Conservation (phyloP, 805 yeast genomes). For the Nakazawaea wickerhamii region DNA sequence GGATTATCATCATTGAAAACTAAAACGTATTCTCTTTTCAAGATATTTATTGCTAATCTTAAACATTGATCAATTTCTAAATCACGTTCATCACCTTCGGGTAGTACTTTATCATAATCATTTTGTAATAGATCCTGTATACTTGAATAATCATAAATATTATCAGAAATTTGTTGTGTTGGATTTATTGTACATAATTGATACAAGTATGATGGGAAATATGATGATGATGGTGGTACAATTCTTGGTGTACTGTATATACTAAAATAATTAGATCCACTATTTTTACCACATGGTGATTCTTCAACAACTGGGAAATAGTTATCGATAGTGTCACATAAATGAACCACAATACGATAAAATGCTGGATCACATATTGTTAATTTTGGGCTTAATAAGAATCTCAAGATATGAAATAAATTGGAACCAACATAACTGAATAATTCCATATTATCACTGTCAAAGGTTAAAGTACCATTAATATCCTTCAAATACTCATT, state of each 20-base stretch:
- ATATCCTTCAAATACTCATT: background rate
- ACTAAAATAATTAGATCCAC: slow-evolving; percentile 1
- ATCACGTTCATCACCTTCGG: background rate
- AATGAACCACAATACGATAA: background rate
- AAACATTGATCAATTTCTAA: background rate
- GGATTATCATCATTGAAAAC: background rate
- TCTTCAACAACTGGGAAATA: background rate
- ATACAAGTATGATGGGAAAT: slow-evolving; percentile 10
- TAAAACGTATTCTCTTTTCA: slow-evolving; percentile 10
- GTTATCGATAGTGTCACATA: background rate
- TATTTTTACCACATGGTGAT: background rate
- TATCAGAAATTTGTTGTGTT: background rate
- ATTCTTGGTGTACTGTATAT: slow-evolving; percentile 2
- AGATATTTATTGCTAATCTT: slow-evolving; percentile 3
- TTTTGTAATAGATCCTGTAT: slow-evolving; percentile 1
- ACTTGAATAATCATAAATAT: background rate
- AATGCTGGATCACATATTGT: slow-evolving; percentile 11
- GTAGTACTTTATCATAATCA: background rate
- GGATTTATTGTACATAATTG: background rate
- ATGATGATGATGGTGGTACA: background rate
- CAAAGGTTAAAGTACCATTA: background rate
- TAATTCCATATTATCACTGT: background rate
- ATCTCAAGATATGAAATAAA: slow-evolving; percentile 3
- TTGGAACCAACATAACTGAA: slow-evolving; percentile 3
- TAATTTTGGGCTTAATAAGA: slow-evolving; percentile 1